phyloP scores from a whole-genome alignment of 1,139 yeast species.

The Yarrowia galli region DNA sequence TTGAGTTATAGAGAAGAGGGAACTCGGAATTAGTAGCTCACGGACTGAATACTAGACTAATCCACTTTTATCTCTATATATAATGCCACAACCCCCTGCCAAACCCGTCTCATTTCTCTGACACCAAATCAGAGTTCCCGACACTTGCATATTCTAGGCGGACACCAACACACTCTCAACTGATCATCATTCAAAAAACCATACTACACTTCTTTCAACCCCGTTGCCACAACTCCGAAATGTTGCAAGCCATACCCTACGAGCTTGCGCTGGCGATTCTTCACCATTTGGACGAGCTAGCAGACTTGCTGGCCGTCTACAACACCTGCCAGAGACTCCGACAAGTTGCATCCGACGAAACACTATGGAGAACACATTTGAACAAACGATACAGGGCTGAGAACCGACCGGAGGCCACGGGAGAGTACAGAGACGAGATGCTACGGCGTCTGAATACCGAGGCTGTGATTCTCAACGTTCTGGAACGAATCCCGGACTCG shows the following conservation, averaged over 20 bases:
- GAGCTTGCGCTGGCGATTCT: slow-evolving; percentile 26
- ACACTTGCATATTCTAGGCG: slow-evolving; percentile 11
- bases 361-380: slow-evolving; percentile 15
- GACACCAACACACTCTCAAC: not conserved
- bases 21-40: not conserved
- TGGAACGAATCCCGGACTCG: slow-evolving; percentile 1
- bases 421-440: slow-evolving; percentile 23
- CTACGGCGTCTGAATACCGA: slow-evolving; percentile 16
- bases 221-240: not conserved
- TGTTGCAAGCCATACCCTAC: slow-evolving; percentile 24
- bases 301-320: slow-evolving; percentile 21
- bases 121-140: not conserved
- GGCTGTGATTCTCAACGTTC: not conserved
- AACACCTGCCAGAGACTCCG: slow-evolving; percentile 22
- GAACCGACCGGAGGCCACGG: not conserved
- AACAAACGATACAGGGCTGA: slow-evolving; percentile 7
- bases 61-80: no score
- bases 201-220: not conserved
- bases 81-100: not conserved
- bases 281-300: slow-evolving; percentile 8
- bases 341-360: not conserved
- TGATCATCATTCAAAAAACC: not conserved
- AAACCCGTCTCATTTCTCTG: not conserved
- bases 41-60: no score
- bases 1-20: not conserved